Base-by-base conservation (phyloP, 148 eudicot genomes). In the Dysphania ambrosioides region DNA sequence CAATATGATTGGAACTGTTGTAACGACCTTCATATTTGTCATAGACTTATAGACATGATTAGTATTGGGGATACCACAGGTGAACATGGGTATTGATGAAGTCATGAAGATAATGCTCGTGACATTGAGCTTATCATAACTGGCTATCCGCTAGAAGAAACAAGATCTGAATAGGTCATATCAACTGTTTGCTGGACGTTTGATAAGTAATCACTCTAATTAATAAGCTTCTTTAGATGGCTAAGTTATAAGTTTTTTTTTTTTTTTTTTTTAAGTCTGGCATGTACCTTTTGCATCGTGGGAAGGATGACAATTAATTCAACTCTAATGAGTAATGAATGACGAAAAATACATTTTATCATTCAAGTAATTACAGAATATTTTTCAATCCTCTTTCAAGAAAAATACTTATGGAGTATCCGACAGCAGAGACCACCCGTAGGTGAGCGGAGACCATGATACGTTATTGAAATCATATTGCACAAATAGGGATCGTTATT, bases 11-110 rank as follows among this genome's bases (percentile, higher is more conserved):
- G 29, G 40, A 13, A 70, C 10, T 19, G 42, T 24, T 51, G 4
- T 66, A 24, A 38, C 36, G 13, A 65, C 8, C 70, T 66, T 51
- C 23, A 10, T 8, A 19, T 66, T 21, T 66, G 69, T 40, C 21
- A 53, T n/a, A n/a, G n/a, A n/a, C n/a, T n/a, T n/a, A n/a, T n/a
- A n/a, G n/a, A n/a, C n/a, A n/a, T n/a, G n/a, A n/a, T n/a, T n/a
- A n/a, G n/a, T n/a, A n/a, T n/a, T n/a, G n/a, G n/a, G n/a, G n/a
- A 53, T 6, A 53, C 57, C 18, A 53, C 23, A 18, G 7, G 58
- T 70, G 74, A 77, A 77, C 74, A 77, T 77, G 70, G 79, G 62
- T 66, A 60, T 6, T 61, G 36, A 60, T 70, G 60, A n/a, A n/a
- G n/a, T n/a, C n/a, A 60, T 70, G 60, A 62, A 62, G 57, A 66